Conservation (phyloP, 108 stramenopile species). For the Hondaea fermentalgiana region DNA sequence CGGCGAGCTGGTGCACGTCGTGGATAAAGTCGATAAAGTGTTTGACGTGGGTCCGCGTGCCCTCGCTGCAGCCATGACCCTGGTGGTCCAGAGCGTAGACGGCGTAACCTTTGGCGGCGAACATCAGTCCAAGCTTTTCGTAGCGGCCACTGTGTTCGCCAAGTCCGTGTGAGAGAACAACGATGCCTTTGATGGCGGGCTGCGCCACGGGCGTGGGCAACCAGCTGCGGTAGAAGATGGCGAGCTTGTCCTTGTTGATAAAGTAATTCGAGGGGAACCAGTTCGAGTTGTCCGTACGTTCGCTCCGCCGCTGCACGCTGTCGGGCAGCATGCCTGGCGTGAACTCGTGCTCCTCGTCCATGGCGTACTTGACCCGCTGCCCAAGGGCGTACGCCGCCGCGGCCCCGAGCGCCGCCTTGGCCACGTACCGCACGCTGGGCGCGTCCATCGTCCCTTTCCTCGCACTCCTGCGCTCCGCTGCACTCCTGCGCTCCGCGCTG, state of each 20-base stretch:
- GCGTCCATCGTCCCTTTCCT: no score
- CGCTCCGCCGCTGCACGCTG: not conserved
- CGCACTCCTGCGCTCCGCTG: no score
- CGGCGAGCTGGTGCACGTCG: not conserved
- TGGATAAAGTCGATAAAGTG: not conserved
- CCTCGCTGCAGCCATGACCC: constrained; percentile 6
- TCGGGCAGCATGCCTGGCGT: not conserved
- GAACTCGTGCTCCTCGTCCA: constrained; percentile 19
- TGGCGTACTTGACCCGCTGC: not conserved
- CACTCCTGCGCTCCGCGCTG: no score
- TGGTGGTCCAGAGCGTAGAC: constrained; percentile 9
- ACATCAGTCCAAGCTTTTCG: not conserved
- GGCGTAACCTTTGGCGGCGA: not conserved
- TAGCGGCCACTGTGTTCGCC: constrained; percentile 8
- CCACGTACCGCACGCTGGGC: not conserved
- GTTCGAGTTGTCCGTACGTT: not conserved
- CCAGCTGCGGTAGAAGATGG: not conserved
- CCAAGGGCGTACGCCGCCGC: not conserved
- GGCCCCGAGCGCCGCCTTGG: not conserved
- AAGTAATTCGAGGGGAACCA: not conserved
- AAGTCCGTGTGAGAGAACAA: not conserved
- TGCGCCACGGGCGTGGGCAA: not conserved
- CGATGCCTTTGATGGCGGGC: not conserved
- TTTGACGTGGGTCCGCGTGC: not conserved
- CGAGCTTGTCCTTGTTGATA: constrained; percentile 1